Conservation (phyloP, 148 eudicot genomes). For the Euryodendron excelsum region DNA sequence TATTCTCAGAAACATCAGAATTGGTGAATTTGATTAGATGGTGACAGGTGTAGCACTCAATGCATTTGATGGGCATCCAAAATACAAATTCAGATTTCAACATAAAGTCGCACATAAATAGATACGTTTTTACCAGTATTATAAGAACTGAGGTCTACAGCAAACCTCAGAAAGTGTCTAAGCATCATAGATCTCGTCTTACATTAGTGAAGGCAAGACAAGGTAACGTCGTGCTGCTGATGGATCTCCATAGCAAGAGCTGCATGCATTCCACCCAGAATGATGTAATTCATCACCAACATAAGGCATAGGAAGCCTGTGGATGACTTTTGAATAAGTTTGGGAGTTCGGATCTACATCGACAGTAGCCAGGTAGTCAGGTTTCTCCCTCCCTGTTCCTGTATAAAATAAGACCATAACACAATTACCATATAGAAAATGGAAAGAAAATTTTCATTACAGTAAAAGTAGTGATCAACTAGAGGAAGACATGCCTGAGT, state of each 20-base stretch:
- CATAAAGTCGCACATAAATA: not conserved
- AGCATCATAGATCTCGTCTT: slow-evolving; percentile 19
- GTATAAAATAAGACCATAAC: not conserved
- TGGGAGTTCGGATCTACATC: slow-evolving; percentile 86
- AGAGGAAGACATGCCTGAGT: not conserved
- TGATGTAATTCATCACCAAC: slow-evolving; percentile 92
- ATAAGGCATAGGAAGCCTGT: slow-evolving; percentile 79
- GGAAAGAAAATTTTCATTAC: not conserved
- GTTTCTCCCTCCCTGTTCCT: slow-evolving; percentile 92
- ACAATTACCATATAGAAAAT: not conserved
- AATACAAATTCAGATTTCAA: not conserved
- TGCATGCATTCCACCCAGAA: slow-evolving; percentile 98
- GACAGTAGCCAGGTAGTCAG: slow-evolving; percentile 85
- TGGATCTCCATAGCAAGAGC: slow-evolving; percentile 91
- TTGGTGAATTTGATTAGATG: too few relatives aligned
- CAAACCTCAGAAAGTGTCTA: not conserved
- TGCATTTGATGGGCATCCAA: not conserved
- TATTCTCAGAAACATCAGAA: too few relatives aligned
- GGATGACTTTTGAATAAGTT: slow-evolving; percentile 77
- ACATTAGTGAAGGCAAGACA: slow-evolving; percentile 86
- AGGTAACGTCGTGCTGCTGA: slow-evolving; percentile 78
- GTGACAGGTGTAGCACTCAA: not conserved
- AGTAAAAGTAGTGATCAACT: not conserved
- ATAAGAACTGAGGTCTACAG: not conserved
- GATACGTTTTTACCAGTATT: not conserved